Evolutionary conservation across 2,329 filamentous ascomycete genomes (phyloP), one percentile per base, ranked within the genome.

Genomic region (Moelleriella libera): DNA sequence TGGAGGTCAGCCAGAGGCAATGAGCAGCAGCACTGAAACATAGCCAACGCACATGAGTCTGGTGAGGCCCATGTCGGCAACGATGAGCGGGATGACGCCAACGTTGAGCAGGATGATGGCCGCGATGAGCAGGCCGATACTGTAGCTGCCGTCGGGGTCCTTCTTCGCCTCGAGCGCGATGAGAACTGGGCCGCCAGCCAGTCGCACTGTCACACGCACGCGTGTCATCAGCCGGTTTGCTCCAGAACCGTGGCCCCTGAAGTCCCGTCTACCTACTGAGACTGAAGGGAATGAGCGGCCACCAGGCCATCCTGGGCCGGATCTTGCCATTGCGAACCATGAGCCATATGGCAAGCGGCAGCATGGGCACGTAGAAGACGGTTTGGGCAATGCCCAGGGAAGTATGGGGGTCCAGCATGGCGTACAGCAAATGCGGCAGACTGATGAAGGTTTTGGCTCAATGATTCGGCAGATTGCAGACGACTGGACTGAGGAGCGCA

Each of bases 21-120:
- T 21, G 21, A 21, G 21, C 21, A 21, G 21, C 21, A 21, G 21
- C 21, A 21, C 34, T 39, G n/a, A 9, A n/a, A 39, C n/a, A 39
- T n/a, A n/a, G 34, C 3, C 21, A 10, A 46, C 57, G 44, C 52
- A 59, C 59, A 59, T 51, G 47, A 59, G 45, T 43, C 58, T 54
- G 6, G 53, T 54, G 32, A 60, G 51, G 7, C 58, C 59, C 10
- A 58, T 40, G 6, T 54, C 48, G 9, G 57, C 54, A 8, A 59
- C 46, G 8, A 60, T 49, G 6, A 61, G 52, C 6, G 58, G 55
- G 5, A 61, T 52, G 5, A 59, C 53, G 31, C 59, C 59, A 28
- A 61, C 53, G 46, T 61, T 60, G 44, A 61, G 57, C 5, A 60
- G 53, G 21, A 60, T 47, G 5, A 55, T 50, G 8, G 57, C 53